A percentile compares a stretch with the other conserved stretches of the same genome.
Evolutionary conservation across 768 basidiomycete species (phyloP).

Genomic region (Russula compacta): DNA sequence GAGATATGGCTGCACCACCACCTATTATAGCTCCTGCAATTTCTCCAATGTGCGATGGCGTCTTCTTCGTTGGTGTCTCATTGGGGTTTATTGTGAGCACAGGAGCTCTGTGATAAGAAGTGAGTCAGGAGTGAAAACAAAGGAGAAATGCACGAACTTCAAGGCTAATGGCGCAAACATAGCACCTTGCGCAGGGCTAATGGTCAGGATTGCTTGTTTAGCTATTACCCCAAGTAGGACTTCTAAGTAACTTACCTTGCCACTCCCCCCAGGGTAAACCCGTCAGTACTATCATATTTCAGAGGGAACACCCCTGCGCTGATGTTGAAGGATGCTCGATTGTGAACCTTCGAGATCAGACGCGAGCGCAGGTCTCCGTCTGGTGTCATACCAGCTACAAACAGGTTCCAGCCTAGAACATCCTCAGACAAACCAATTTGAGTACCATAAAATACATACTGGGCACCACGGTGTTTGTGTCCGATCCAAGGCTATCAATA

Average conservation of each 20-base stretch:
- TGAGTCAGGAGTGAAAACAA: neutral
- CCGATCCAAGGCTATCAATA: neutral
- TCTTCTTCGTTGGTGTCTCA: too few relatives aligned
- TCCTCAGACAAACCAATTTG: too few relatives aligned
- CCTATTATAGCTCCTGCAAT: slow-evolving; percentile 19
- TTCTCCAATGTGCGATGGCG: neutral
- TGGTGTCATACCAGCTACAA: slow-evolving; percentile 3
- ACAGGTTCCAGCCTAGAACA: too few relatives aligned
- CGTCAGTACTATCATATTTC: neutral
- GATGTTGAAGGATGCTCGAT: slow-evolving; percentile 3
- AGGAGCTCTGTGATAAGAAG: neutral
- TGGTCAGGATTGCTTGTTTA: neutral
- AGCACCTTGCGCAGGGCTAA: slow-evolving; percentile 22
- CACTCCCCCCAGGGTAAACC: neutral
- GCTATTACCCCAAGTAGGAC: neutral
- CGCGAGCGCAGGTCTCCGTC: neutral
- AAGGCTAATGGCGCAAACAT: slow-evolving; percentile 22
- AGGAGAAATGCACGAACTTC: slow-evolving; percentile 11
- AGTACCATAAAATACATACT: too few relatives aligned
- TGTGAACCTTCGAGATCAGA: slow-evolving; percentile 10
- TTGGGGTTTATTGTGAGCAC: neutral
- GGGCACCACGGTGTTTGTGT: neutral
- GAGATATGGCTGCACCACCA: neutral
- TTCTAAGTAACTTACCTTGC: slow-evolving; percentile 12
- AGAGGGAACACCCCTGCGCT: slow-evolving; percentile 11